Conservation (phyloP, 257 asterid species). For the Ajuga chamaepitys region DNA sequence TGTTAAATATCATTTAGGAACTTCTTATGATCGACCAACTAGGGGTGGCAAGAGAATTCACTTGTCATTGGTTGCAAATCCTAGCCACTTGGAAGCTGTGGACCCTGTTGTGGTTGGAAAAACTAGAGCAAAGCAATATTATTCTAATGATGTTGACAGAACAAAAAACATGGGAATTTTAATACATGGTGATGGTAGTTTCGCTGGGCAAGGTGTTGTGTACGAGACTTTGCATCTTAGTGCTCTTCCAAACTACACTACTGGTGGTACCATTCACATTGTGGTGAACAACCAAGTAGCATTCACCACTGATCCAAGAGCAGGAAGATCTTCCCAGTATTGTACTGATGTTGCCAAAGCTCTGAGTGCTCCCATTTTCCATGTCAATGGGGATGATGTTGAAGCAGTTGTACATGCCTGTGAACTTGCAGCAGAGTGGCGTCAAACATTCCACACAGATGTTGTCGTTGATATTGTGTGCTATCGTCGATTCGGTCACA, state of each 20-base stretch:
- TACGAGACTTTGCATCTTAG: slow-evolving; percentile 93
- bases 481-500: slow-evolving; percentile 73
- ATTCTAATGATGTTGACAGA: slow-evolving; percentile 62
- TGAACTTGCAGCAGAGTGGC: slow-evolving; percentile 85
- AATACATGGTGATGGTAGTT: slow-evolving; percentile 95
- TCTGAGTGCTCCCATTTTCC: slow-evolving; percentile 62
- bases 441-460: slow-evolving; percentile 68
- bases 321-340: slow-evolving; percentile 73
- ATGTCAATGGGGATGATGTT: slow-evolving; percentile 75
- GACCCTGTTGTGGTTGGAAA: slow-evolving; percentile 91
- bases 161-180: slow-evolving; percentile 76
- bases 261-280: slow-evolving; percentile 80
- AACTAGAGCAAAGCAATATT: slow-evolving; percentile 89
- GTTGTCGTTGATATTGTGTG: slow-evolving; percentile 76
- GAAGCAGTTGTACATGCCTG: slow-evolving; percentile 70
- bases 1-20: slow-evolving; percentile 92
- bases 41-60: slow-evolving; percentile 94
- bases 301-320: slow-evolving; percentile 56
- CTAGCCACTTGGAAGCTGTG: slow-evolving; percentile 96
- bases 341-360: slow-evolving; percentile 80
- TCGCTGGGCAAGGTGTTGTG: slow-evolving; percentile 96
- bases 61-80: slow-evolving; percentile 87
- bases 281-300: slow-evolving; percentile 80
- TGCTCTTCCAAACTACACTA: slow-evolving; percentile 91
- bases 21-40: slow-evolving; percentile 93